Base-by-base conservation (phyloP, 2,329 filamentous ascomycete genomes). In the Periconia digitata region DNA sequence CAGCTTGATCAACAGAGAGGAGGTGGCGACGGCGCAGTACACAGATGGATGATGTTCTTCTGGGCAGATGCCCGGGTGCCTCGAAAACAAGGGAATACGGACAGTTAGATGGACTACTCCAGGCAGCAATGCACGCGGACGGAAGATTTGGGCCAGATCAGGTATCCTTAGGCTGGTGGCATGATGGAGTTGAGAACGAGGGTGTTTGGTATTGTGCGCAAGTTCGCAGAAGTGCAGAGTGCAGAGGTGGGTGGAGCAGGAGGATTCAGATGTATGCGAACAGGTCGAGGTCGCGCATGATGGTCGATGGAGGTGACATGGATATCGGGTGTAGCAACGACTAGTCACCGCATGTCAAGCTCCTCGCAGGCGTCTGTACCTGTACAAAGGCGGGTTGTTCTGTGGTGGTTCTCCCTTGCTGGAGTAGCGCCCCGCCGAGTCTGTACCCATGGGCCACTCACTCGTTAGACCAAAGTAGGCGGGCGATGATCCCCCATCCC, bases 111-210 rank as follows among this genome's bases (percentile, higher is more conserved):
- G n/a, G 10, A 32, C 27, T 32, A 32, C 45, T 46, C 59, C 54
- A 64, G 62, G 62, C 62, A 63, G 41, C 62, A 59, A 55, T 48
- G 56, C 44, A 55, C 48, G 56, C 44, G 43, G 53, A 42, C 35
- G 43, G 40, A 47, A 10, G 4, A 13, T 32, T 32, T 4, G 27
- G 27, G 27, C 3, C 12, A 15, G 27, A 12, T 15, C 3, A 4
- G 27, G 27, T 15, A 32, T 32, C 27, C 12, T 15, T 32, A 10
- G 27, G n/a, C 27, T n/a, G 18, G 18, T n/a, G 24, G 44, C 35
- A 5, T 35, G 38, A 32, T 32, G n/a, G 5, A 5, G 12, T 13
- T 32, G 27, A 32, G 27, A 32, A 32, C n/a, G 27, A 32, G 27
- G 27, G 27, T 32, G 27, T 32, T 32, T 12, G 24, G 24, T 12